A percentile compares a stretch with the other conserved stretches of the same genome.
Evolutionary conservation across 2,329 filamentous ascomycete species (phyloP).

Genomic region (Fusarium illudens): DNA sequence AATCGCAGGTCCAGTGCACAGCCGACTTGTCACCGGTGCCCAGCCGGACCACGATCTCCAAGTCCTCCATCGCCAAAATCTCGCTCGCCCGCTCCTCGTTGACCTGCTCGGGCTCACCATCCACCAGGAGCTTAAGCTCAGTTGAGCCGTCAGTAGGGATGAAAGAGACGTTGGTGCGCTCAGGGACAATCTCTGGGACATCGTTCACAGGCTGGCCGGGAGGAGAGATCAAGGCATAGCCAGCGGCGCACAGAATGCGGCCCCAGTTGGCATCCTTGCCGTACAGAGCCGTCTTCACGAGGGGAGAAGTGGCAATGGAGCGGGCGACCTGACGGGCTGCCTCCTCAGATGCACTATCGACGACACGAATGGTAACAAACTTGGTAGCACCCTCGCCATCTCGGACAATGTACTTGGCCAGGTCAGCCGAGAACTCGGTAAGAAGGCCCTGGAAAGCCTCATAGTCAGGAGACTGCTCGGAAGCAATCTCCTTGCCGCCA

Average conservation of each 20-base stretch:
- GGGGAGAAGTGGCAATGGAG: constrained; percentile 87
- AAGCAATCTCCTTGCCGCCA: constrained; percentile 71
- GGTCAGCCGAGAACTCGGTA: constrained; percentile 79
- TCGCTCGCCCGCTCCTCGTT: constrained; percentile 79
- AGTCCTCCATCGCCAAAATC: constrained; percentile 79
- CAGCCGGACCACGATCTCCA: constrained; percentile 79
- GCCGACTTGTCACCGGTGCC: constrained; percentile 75
- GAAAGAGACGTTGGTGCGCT: constrained; percentile 80
- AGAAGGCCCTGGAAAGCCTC: constrained; percentile 75
- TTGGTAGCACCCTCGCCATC: constrained; percentile 98
- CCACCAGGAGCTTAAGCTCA: constrained; percentile 78
- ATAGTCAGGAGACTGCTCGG: constrained; percentile 68
- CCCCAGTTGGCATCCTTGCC: constrained; percentile 99
- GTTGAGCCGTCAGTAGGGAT: constrained; percentile 78
- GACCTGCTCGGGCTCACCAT: constrained; percentile 81
- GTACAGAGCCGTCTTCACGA: constrained; percentile 97
- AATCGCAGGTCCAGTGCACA: constrained; percentile 86
- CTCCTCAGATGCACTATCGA: constrained; percentile 72
- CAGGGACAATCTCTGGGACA: constrained; percentile 70
- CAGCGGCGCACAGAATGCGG: constrained; percentile 92
- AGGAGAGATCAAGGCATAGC: constrained; percentile 74
- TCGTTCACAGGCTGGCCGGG: constrained; percentile 65
- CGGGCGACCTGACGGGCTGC: constrained; percentile 83
- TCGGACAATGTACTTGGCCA: constrained; percentile 92
- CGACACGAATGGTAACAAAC: constrained; percentile 91